Percentiles rank a stretch among this genome's conserved stretches.
These are phyloP conservation scores for Thalassiosira ordinaria DNA, from an alignment of 352 stramenopile genomes.

Conservation along the genomic window DNA sequence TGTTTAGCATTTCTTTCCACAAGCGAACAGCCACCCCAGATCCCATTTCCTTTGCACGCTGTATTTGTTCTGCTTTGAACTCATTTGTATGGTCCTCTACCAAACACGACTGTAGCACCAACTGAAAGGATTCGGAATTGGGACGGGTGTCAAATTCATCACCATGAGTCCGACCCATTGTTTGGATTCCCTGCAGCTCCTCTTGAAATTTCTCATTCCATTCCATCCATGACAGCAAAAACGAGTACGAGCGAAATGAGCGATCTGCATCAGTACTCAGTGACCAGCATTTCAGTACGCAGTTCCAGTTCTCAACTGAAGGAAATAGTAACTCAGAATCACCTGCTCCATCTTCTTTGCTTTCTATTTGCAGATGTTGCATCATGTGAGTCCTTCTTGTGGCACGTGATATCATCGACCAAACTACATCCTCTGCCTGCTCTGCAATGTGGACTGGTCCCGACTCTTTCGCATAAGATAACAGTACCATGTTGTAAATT, in stretches of 20 bases:
- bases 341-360: neutral
- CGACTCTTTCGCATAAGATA: slow-evolving; percentile 38
- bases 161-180: too few relatives aligned
- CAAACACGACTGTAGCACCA: slow-evolving; percentile 30
- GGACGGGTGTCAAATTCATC: neutral
- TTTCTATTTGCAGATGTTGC: slow-evolving; percentile 10
- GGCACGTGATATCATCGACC: slow-evolving; percentile 44
- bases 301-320: slow-evolving; percentile 46
- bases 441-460: slow-evolving; percentile 24
- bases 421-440: slow-evolving; percentile 51
- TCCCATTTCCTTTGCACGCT: slow-evolving; percentile 32
- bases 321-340: slow-evolving; percentile 17
- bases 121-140: slow-evolving; percentile 23
- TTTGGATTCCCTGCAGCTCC: too few relatives aligned
- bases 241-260: slow-evolving; percentile 37
- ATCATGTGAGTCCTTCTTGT: neutral
- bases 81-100: neutral
- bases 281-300: slow-evolving; percentile 50
- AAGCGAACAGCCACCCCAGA: slow-evolving; percentile 42
- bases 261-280: slow-evolving; percentile 39
- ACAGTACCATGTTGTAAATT: slow-evolving; percentile 59
- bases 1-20: slow-evolving; percentile 35
- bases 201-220: slow-evolving; percentile 28
- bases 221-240: slow-evolving; percentile 37
- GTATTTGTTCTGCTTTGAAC: neutral